Conservation (phyloP, 495 filamentous ascomycete genomes). For the Tricharina praecox region DNA sequence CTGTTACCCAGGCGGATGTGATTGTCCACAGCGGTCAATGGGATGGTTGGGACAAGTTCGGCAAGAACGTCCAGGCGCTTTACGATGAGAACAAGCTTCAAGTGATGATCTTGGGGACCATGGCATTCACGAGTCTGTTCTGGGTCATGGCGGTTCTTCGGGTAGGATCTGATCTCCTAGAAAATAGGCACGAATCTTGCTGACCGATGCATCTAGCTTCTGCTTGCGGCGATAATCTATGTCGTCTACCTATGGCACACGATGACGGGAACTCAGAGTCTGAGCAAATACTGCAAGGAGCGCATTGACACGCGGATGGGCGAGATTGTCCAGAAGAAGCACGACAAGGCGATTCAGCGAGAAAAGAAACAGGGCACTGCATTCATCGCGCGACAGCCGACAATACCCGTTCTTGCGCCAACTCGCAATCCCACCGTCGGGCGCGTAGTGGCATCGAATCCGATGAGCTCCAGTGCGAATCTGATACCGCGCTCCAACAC, state of each 20-base stretch:
- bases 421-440: no score
- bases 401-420: conserved; percentile 40
- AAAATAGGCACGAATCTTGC: no score
- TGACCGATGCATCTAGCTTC: conserved; percentile 35
- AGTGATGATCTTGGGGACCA: conserved; percentile 65
- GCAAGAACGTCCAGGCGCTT: conserved; percentile 55
- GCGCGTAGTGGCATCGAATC: no score
- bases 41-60: conserved; percentile 45
- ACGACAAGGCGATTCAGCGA: conserved; percentile 69
- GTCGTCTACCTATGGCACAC: conserved; percentile 77
- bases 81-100: conserved; percentile 54
- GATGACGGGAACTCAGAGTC: conserved; percentile 64
- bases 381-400: conserved; percentile 43
- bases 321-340: conserved; percentile 62
- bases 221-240: conserved; percentile 58
- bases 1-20: conserved; percentile 54
- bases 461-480: not conserved
- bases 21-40: conserved; percentile 22
- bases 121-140: conserved; percentile 79
- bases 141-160: conserved; percentile 64
- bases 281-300: conserved; percentile 69
- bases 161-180: no score
- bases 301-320: conserved; percentile 72
- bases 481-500: not conserved
- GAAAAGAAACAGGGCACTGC: conserved; percentile 45